Conservation (phyloP, 2,329 filamentous ascomycete species). For the Lasiodiplodia citricola region DNA sequence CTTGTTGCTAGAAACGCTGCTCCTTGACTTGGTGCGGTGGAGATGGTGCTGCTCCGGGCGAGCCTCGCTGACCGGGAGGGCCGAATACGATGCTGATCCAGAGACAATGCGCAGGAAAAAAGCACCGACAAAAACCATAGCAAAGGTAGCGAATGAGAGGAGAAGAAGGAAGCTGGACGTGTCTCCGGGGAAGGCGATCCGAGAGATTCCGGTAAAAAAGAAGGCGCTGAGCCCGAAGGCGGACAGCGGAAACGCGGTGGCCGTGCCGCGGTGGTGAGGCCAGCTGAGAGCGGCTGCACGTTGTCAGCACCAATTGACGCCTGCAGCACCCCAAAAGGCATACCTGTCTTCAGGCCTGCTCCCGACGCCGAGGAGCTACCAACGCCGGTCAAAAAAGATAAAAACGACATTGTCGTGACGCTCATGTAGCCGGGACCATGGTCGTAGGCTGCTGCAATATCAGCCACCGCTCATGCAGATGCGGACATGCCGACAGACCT, state of each 20-base stretch:
- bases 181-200: constrained; percentile 79
- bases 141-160: constrained; percentile 78
- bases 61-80: constrained; percentile 58
- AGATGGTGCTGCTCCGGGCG: constrained; percentile 36
- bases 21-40: constrained; percentile 54
- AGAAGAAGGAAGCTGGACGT: constrained; percentile 82
- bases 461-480: constrained; percentile 30
- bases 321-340: constrained; percentile 28
- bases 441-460: constrained; percentile 67
- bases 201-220: constrained; percentile 86
- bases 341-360: constrained; percentile 78
- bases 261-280: constrained; percentile 87
- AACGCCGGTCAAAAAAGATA: constrained; percentile 82
- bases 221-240: constrained; percentile 95
- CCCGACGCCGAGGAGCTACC: constrained; percentile 92
- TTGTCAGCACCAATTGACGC: constrained; percentile 30
- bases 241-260: constrained; percentile 89
- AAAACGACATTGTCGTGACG: constrained; percentile 72
- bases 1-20: constrained; percentile 49
- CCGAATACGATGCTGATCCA: constrained; percentile 62
- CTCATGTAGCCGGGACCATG: constrained; percentile 64
- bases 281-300: constrained; percentile 80
- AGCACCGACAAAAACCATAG: constrained; percentile 75
- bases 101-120: constrained; percentile 81
- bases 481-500: constrained; percentile 41